Evolutionary conservation across 768 basidiomycete genomes (phyloP), one percentile per base, ranked within the genome.

Genomic region (Suillus variegatus): DNA sequence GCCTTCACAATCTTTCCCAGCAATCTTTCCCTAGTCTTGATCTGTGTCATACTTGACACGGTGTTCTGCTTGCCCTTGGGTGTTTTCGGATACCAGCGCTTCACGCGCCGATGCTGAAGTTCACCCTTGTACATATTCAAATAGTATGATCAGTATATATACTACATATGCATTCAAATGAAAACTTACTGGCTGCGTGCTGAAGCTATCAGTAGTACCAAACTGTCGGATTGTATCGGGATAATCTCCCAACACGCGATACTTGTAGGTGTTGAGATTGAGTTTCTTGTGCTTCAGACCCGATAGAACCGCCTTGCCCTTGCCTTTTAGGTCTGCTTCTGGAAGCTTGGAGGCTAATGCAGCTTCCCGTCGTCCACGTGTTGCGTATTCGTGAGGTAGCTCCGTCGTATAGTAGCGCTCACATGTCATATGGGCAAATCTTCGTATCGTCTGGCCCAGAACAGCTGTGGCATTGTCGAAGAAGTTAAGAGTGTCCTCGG

Each of bases 181-280:
- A 36, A 56, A 51, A 56, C 54, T 32, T 67, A 81, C 58, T 4
- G 52, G 46, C 43, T 78, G 73, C 1, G 77, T 81, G 0, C 76
- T 74, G 66, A 76, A 81, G 9, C 64, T 68, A 61, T 82, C 78
- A 1, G 75, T 76, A 7, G 78, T 76, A 0, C 81, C 77, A 63
- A 72, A 75, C 0, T 7, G 12, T 0, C 36, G 43, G 16, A 69
- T 68, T 1, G 36, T 61, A 25, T 67, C 35, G 0, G 64, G 63
- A 32, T 67, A 69, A 28, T 69, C 69, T 13, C 61, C 65, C 3
- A 69, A 49, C 1, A 62, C 32, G 9, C 68, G 69, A 16, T 60
- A 62, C 35, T 68, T 68, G 49, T 65, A 69, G 32, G 67, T 66
- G 3, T 16, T 32, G 3, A 67, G 44, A 20, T 69, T 69, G 2